Base-by-base conservation (phyloP, 306 rosid species). In the Myrica gale region DNA sequence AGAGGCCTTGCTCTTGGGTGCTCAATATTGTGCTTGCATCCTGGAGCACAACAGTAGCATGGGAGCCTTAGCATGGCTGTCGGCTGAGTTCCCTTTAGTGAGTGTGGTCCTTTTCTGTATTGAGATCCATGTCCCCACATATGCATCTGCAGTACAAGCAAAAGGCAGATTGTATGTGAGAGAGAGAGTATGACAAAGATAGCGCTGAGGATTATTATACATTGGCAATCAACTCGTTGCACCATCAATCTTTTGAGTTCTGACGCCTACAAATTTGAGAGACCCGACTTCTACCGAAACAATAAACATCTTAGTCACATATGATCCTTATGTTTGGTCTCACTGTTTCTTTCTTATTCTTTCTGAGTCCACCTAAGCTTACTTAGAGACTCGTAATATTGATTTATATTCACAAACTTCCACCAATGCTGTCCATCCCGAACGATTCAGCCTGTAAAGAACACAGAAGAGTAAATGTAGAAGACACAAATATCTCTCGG, bases 101-200 rank as follows among this genome's bases (percentile, higher is more conserved):
- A 88, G 9, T 85, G 87, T 52, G 89, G 83, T 16, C 91, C 91
- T 71, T 83, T 88, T 63, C 91, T 83, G 62, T 85, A 88, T 62
- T 88, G 87, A 20, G 91, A 85, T 43, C 91, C 91, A 62, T 88
- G 91, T 10, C 89, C 91, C 91, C 91, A 88, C 91, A 88, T 88
- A 56, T 88, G 91, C 91, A 88, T 88, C 91, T 88, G 74, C 61
- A 41, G 51, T n/a, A 19, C 73, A 69, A 21, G 19, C 43, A 23
- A 69, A 45, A 48, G 3, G 32, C 70, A 16, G 17, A n/a, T 42
- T 42, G 37, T 32, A 32, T 32, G 37, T 32, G 37, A 32, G 37
- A 32, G 37, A 32, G 37, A 32, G 37, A 32, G 37, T 0, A 1
- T 0, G 42, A 62, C 7, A 41, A 15, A 4, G 70, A 57, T 7